Evolutionary conservation across 2,329 filamentous ascomycete species (phyloP).

Genomic region (Trichoderma asperellum): DNA sequence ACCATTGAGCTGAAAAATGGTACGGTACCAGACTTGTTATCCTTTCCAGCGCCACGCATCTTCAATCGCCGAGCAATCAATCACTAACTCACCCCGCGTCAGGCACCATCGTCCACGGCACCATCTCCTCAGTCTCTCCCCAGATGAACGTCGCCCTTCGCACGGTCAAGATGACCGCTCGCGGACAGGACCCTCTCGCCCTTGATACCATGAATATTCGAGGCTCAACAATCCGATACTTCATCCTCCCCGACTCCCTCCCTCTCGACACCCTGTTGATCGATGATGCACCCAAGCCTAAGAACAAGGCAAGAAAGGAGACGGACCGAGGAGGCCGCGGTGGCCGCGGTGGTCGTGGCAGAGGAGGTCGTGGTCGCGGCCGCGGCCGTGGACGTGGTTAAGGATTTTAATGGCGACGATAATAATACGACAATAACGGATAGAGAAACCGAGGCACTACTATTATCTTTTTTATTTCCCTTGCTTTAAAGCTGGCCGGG

Average conservation of each 20-base stretch:
- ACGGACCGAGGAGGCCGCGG: conserved; percentile 60
- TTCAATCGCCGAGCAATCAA: neutral
- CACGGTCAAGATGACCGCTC: conserved; percentile 94
- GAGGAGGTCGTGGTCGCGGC: conserved; percentile 47
- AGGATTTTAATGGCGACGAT: neutral
- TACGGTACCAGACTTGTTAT: conserved; percentile 44
- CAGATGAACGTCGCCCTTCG: conserved; percentile 98
- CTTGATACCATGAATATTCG: conserved; percentile 97
- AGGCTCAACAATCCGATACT: conserved; percentile 94
- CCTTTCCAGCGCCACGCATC: neutral
- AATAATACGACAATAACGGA: conserved; percentile 14
- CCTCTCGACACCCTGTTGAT: conserved; percentile 94
- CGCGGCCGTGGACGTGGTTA: conserved; percentile 45
- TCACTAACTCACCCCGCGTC: conserved; percentile 28
- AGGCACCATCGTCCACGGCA: conserved; percentile 96
- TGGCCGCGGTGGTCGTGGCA: conserved; percentile 57
- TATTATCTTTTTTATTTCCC: conserved; percentile 1
- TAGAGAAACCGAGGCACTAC: conserved; percentile 6
- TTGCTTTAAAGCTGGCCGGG: neutral
- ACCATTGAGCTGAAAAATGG: conserved; percentile 99
- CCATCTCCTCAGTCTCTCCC: conserved; percentile 93
- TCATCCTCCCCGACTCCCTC: conserved; percentile 92
- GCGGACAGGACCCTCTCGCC: conserved; percentile 81
- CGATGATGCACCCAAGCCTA: conserved; percentile 95
- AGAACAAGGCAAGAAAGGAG: conserved; percentile 99